These are phyloP conservation scores for Pyrrhoderma lamaoense DNA, from an alignment of 1,284 basidiomycete genomes.

Conservation along the genomic window DNA sequence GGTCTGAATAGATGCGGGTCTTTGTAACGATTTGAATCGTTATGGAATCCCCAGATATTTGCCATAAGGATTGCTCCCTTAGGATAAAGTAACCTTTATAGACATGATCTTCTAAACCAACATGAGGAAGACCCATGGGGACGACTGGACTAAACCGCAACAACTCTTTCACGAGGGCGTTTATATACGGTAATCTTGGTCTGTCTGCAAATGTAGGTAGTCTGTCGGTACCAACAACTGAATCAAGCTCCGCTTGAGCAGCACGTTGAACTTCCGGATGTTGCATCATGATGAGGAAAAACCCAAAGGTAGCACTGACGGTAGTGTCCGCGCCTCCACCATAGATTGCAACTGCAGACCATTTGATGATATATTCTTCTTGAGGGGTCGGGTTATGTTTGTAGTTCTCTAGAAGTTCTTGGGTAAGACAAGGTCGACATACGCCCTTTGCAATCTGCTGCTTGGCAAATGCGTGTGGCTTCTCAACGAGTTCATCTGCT, in stretches of 20 bases:
- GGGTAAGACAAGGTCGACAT: constrained; percentile 11
- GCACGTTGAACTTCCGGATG: constrained; percentile 21
- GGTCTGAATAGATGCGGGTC: constrained; percentile 21
- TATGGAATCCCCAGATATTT: constrained; percentile 18
- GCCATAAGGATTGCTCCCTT: constrained; percentile 19
- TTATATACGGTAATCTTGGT: constrained; percentile 23
- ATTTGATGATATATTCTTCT: constrained; percentile 19
- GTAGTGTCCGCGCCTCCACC: constrained; percentile 20
- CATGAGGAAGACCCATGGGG: constrained; percentile 21
- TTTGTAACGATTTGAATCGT: constrained; percentile 18
- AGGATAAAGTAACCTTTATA: constrained; percentile 20
- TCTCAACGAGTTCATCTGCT: constrained; percentile 10
- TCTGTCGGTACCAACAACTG: constrained; percentile 21
- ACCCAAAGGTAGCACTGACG: constrained; percentile 16
- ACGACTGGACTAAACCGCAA: constrained; percentile 24
- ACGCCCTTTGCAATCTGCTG: constrained; percentile 12
- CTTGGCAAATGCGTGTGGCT: constrained; percentile 15
- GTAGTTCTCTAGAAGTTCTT: constrained; percentile 7
- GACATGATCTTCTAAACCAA: constrained; percentile 18
- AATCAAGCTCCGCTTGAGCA: constrained; percentile 26
- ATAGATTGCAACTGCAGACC: constrained; percentile 18
- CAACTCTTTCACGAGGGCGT: constrained; percentile 24
- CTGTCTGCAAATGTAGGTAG: constrained; percentile 26
- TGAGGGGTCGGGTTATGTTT: constrained; percentile 8
- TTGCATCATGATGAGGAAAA: constrained; percentile 20